Evolutionary conservation across 805 yeast species (phyloP).

Genomic region (Ogataea pini): DNA sequence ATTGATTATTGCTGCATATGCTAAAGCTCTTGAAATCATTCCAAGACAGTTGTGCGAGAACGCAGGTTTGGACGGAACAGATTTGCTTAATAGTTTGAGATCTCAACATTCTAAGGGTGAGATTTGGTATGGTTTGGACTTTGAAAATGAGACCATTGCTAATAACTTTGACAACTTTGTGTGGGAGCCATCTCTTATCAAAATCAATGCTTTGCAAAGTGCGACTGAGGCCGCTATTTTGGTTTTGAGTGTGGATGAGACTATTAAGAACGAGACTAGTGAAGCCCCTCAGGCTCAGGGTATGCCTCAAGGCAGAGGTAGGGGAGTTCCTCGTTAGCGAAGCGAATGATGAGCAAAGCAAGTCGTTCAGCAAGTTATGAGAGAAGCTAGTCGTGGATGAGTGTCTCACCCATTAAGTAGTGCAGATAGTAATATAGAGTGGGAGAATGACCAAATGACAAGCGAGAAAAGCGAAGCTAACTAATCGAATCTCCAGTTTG

Average conservation of each 20-base stretch:
- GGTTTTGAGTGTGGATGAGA: conserved; percentile 94
- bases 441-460: neutral
- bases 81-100: conserved; percentile 83
- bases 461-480: too few species aligned
- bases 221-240: conserved; percentile 97
- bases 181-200: conserved; percentile 98
- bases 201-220: conserved; percentile 87
- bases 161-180: conserved; percentile 84
- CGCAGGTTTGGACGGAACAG: conserved; percentile 99
- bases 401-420: neutral
- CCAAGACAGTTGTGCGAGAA: conserved; percentile 98
- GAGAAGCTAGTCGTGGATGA: too few species aligned
- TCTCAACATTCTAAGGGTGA: conserved; percentile 95
- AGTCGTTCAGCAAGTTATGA: too few species aligned
- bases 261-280: conserved; percentile 72
- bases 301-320: conserved; percentile 51
- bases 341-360: too few species aligned
- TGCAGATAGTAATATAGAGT: neutral
- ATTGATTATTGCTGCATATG: conserved; percentile 86
- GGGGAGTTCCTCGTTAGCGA: conserved; percentile 56
- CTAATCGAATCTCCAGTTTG: too few species aligned
- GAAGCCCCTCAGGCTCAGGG: conserved; percentile 39
- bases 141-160: conserved; percentile 77
- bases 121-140: conserved; percentile 89
- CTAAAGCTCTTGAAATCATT: conserved; percentile 90